Conservation (phyloP, 805 yeast species). For the Spathaspora girioi region DNA sequence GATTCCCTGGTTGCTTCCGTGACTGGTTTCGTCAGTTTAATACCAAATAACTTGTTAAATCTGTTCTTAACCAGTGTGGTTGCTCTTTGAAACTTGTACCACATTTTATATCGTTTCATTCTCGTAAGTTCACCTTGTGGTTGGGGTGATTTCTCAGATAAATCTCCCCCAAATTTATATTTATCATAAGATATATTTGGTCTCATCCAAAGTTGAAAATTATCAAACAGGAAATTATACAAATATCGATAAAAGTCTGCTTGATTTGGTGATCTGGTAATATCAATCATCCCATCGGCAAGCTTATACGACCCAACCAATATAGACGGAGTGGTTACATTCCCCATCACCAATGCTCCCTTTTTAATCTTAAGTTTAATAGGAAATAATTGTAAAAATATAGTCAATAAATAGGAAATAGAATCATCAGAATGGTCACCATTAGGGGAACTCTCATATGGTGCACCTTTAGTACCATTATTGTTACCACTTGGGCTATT, state of each 20-base stretch:
- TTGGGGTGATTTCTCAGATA: constrained; percentile 4
- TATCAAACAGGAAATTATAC: constrained; percentile 42
- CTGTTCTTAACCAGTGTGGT: constrained; percentile 6
- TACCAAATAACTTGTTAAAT: not conserved
- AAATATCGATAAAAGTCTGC: constrained; percentile 56
- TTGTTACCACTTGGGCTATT: not conserved
- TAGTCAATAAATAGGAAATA: constrained; percentile 7
- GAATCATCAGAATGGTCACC: not conserved
- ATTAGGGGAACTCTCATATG: not conserved
- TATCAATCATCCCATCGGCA: constrained; percentile 58
- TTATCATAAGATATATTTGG: constrained; percentile 66
- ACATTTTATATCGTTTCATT: constrained; percentile 17
- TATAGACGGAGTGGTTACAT: constrained; percentile 70
- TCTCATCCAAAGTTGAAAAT: constrained; percentile 57
- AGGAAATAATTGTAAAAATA: constrained; percentile 49
- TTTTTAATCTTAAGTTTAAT: constrained; percentile 54
- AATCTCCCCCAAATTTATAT: constrained; percentile 4
- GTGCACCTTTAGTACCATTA: not conserved
- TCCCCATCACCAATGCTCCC: constrained; percentile 79
- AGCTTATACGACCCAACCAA: constrained; percentile 56
- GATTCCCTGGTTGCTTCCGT: constrained; percentile 3
- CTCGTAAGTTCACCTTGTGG: constrained; percentile 5
- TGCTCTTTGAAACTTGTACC: constrained; percentile 19
- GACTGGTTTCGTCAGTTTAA: not conserved
- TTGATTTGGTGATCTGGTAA: constrained; percentile 37